These are phyloP conservation scores for Paecilomyces sp. DNA, from an alignment of 2,329 filamentous ascomycete species.

Conservation along the genomic window DNA sequence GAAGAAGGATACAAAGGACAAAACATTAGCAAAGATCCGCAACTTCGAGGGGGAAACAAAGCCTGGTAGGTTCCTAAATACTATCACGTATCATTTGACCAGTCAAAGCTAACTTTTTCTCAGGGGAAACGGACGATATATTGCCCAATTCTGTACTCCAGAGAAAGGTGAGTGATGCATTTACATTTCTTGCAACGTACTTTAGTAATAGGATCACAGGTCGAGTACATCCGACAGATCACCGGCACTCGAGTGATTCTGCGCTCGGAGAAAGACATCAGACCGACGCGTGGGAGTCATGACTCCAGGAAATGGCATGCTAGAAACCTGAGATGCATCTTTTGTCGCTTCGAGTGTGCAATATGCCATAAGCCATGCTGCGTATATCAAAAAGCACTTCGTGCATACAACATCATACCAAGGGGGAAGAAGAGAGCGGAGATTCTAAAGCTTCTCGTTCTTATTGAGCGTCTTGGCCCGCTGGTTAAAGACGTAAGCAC, in stretches of 20 bases:
- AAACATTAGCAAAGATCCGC: background rate
- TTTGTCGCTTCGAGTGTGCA: conserved; percentile 19
- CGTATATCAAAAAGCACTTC: conserved; percentile 14
- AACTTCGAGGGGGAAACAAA: background rate
- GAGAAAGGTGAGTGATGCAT: background rate
- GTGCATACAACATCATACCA: conserved; percentile 6
- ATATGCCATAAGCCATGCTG: conserved; percentile 25
- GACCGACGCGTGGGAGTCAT: conserved; percentile 2
- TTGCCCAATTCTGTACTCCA: background rate
- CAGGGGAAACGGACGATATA: background rate
- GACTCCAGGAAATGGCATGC: conserved; percentile 19
- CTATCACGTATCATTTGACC: background rate
- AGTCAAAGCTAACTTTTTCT: background rate
- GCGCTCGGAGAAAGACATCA: background rate
- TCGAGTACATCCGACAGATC: conserved; percentile 7
- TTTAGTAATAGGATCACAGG: background rate
- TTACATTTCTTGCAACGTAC: background rate
- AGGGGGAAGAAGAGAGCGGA: conserved; percentile 8
- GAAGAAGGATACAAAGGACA: background rate
- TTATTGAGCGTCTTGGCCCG: conserved; percentile 15
- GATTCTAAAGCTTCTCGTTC: conserved; percentile 12
- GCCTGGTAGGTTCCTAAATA: background rate
- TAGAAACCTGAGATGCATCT: conserved; percentile 25
- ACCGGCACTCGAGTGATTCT: conserved; percentile 8
- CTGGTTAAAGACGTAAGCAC: conserved; percentile 21